Evolutionary conservation across 768 basidiomycete species (phyloP).

Genomic region (Boletus subparvulus): DNA sequence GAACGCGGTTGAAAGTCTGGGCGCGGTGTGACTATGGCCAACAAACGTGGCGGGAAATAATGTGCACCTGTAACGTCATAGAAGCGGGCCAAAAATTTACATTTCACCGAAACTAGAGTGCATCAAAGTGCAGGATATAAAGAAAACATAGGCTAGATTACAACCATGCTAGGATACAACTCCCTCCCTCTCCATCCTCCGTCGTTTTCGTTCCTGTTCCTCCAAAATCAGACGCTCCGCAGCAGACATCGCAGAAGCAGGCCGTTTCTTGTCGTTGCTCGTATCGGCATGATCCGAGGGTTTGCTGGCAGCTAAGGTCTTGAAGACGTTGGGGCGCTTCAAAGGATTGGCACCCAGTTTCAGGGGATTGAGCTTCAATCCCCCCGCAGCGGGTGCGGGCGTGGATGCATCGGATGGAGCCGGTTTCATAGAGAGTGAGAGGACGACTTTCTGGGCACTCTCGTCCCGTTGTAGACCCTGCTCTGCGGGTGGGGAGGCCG

Average conservation of each 20-base stretch:
- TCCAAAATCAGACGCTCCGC: slow-evolving; percentile 86
- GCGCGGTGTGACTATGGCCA: no score
- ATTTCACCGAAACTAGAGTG: not conserved
- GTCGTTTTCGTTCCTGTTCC: slow-evolving; percentile 86
- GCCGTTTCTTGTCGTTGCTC: slow-evolving; percentile 58
- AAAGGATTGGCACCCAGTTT: slow-evolving; percentile 51
- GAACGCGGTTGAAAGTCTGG: no score
- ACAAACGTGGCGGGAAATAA: no score
- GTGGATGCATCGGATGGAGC: slow-evolving; percentile 27
- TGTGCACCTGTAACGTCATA: no score
- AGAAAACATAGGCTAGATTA: not conserved
- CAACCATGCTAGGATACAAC: slow-evolving; percentile 12
- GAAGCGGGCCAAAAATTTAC: no score
- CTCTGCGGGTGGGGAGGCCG: slow-evolving; percentile 42
- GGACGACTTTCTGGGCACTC: slow-evolving; percentile 66
- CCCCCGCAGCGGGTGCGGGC: slow-evolving; percentile 35
- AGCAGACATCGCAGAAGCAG: slow-evolving; percentile 67
- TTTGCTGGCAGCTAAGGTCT: slow-evolving; percentile 42
- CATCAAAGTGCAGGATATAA: slow-evolving; percentile 1
- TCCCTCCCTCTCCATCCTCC: slow-evolving; percentile 62
- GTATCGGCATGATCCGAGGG: slow-evolving; percentile 29
- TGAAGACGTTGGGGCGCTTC: slow-evolving; percentile 76
- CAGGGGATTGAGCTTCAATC: slow-evolving; percentile 60
- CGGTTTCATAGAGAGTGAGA: slow-evolving; percentile 67
- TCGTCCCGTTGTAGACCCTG: slow-evolving; percentile 70